Base-by-base conservation (phyloP, 2,329 filamentous ascomycete species). In the Myrmaecium sp. region DNA sequence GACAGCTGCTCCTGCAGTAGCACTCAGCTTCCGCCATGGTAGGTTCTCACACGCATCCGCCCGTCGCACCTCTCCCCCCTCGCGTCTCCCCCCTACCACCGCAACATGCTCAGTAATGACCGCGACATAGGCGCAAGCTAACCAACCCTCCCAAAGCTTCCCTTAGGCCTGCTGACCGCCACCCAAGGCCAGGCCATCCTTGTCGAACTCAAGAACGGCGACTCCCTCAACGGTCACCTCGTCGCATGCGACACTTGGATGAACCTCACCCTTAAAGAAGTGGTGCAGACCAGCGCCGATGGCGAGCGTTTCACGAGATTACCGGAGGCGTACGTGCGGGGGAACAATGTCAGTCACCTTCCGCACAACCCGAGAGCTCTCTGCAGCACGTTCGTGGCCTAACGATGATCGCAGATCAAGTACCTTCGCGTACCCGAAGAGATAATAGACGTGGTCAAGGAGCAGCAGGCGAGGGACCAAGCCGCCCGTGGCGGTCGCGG, bases 241-340 rank as follows among this genome's bases (percentile, higher is more conserved):
- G 78, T 94, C 52, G 82, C 77, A 54, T 98, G 86, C 71, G 89
- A 98, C 54, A 98, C 86, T 25, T 98, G 89, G 83, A 98, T 98
- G 89, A 98, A 98, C 59, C 62, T 98, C 41, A 95, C 86, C 2
- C 59, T 98, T 39, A 92, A 89, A 55, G 89, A 95, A 54, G 91
- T 98, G 13, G 81, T 95, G 18, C 86, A 95, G 57, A 95, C 89
- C 11, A 93, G 78, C 49, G 74, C 86, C 14, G 86, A 95, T 46
- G 89, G 83, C 35, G 84, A 95, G 55, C 84, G 79, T 49, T 98
- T 98, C 55, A 77, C 82, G 53, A 69, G 82, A 46, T 60, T 98
- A 54, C 75, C 83, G 18, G 91, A 98, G 52, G 83, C 86, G 31
- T 98, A 98, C 47, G 80, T 98, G 27, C 78, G 92, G 49, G 89